These are phyloP conservation scores for Naganishia sp. DNA, from an alignment of 1,284 basidiomycete species.

Conservation along the genomic window DNA sequence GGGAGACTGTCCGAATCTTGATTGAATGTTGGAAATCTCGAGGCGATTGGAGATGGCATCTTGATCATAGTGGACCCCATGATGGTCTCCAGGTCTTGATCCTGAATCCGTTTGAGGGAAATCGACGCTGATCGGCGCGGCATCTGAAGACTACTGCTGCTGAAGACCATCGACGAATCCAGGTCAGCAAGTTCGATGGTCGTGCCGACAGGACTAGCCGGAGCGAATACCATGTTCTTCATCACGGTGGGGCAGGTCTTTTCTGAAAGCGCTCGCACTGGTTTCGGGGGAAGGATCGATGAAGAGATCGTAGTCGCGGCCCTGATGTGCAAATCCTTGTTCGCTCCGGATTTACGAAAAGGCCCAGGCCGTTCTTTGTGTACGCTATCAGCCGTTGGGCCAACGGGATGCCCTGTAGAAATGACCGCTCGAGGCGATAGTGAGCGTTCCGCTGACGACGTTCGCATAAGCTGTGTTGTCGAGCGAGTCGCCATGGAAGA, in stretches of 20 bases:
- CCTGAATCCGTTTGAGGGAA: constrained; percentile 33
- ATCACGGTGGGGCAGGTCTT: constrained; percentile 27
- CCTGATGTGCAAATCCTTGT: not conserved
- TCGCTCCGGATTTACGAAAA: not conserved
- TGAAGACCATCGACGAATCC: not conserved
- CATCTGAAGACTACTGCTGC: not conserved
- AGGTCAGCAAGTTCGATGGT: not conserved
- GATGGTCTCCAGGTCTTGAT: constrained; percentile 30
- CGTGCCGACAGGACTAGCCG: constrained; percentile 5
- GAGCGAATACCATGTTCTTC: constrained; percentile 26
- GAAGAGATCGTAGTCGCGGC: not conserved
- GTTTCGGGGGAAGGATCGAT: constrained; percentile 1
- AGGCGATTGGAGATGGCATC: constrained; percentile 9
- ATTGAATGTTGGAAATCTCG: not conserved
- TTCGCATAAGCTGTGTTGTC: not conserved
- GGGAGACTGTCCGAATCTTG: not conserved
- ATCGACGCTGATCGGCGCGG: constrained; percentile 25
- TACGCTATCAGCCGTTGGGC: not conserved
- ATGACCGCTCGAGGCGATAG: not conserved
- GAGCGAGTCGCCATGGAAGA: not conserved
- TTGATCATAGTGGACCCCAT: constrained; percentile 18
- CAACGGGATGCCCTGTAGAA: too few relatives aligned
- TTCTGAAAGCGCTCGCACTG: constrained; percentile 15
- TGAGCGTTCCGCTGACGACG: too few relatives aligned
- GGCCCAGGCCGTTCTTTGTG: not conserved